These are phyloP conservation scores for Scheffersomyces illinoinensis DNA, from an alignment of 1,139 yeast species.

Conservation along the genomic window DNA sequence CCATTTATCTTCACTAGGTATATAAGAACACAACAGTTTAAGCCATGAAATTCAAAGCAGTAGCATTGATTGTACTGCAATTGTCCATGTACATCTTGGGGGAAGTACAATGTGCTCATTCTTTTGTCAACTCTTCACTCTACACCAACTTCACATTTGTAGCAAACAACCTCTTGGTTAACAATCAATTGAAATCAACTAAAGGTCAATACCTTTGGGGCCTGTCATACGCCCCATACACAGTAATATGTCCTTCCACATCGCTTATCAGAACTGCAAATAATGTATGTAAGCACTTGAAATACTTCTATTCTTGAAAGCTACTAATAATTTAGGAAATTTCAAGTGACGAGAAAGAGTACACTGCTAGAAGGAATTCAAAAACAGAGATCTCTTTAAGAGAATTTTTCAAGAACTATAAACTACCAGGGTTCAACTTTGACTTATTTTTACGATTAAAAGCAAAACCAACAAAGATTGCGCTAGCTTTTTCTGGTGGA, in stretches of 20 bases:
- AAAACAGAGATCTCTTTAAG: constrained; percentile 31
- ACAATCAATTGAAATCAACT: background rate
- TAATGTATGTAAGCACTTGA: constrained; percentile 25
- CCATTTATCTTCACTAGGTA: background rate
- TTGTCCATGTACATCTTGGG: background rate
- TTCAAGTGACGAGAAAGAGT: constrained; percentile 34
- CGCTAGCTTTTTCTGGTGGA: constrained; percentile 71
- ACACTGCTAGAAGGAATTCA: constrained; percentile 33
- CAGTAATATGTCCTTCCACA: constrained; percentile 41
- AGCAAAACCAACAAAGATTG: constrained; percentile 40
- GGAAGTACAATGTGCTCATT: background rate
- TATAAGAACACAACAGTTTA: background rate
- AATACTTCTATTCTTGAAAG: constrained; percentile 1
- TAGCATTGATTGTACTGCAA: background rate
- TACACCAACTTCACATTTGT: background rate
- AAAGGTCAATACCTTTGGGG: constrained; percentile 3
- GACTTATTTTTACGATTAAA: constrained; percentile 15
- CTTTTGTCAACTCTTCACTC: background rate
- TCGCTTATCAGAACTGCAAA: constrained; percentile 38
- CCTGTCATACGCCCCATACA: constrained; percentile 38
- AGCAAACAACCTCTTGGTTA: background rate
- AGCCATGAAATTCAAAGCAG: background rate
- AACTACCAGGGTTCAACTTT: constrained; percentile 39
- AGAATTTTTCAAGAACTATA: constrained; percentile 33
- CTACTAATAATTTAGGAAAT: constrained; percentile 16